Evolutionary conservation across 2,329 filamentous ascomycete genomes (phyloP).

Genomic region (Bipolaris gigantea): DNA sequence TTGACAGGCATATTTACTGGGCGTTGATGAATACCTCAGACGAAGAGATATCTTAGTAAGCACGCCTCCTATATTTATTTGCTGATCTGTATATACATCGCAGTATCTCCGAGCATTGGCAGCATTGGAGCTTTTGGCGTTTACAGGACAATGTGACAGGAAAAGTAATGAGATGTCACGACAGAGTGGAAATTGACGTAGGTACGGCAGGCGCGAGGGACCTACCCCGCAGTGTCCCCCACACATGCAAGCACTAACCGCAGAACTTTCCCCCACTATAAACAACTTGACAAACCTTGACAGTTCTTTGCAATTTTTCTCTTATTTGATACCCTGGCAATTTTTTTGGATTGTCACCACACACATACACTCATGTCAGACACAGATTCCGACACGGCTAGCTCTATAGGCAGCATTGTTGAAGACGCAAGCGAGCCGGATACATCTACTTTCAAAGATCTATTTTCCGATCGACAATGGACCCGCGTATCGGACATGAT

Average conservation of each 20-base stretch:
- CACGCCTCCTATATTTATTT: conserved; percentile 21
- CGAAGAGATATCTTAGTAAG: conserved; percentile 23
- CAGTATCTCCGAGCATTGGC: conserved; percentile 21
- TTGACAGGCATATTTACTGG: conserved; percentile 13
- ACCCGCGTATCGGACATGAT: conserved; percentile 33
- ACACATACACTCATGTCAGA: conserved; percentile 30
- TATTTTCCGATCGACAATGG: conserved; percentile 41
- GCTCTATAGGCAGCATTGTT: conserved; percentile 40
- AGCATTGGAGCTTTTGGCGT: conserved; percentile 28
- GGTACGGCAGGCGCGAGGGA: conserved; percentile 20
- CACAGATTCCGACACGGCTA: conserved; percentile 35
- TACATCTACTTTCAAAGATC: conserved; percentile 40
- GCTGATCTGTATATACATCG: conserved; percentile 29
- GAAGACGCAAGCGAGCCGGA: conserved; percentile 43
- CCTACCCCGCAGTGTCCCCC: conserved; percentile 34
- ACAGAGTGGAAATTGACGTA: background rate
- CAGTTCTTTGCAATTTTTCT: conserved; percentile 2
- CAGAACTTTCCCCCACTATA: conserved; percentile 25
- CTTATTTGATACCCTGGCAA: background rate
- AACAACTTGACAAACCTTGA: conserved; percentile 8
- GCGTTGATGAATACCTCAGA: conserved; percentile 22
- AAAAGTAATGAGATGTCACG: too few species aligned
- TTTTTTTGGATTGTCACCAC: background rate
- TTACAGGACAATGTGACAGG: conserved; percentile 10
- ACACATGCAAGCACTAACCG: conserved; percentile 33